Evolutionary conservation across 1,139 yeast genomes (phyloP), one percentile per base, ranked within the genome.

Genomic region (Magnusiomyces tetraspermus): DNA sequence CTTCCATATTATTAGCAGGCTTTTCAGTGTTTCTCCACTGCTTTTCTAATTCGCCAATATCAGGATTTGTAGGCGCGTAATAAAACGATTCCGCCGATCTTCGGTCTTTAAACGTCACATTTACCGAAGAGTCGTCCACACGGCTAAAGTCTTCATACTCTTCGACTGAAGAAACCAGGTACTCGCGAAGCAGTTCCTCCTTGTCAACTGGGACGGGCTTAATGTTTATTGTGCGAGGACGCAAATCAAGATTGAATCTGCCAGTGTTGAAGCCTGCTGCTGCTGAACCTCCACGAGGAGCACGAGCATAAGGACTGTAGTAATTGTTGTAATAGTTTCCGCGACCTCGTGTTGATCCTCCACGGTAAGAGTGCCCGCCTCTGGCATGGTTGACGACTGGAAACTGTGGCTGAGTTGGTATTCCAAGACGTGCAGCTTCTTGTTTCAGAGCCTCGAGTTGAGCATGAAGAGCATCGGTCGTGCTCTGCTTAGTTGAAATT

Each of bases 71-170:
- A 2, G 64, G 38, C 1, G 61, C 61, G 40, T 58, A 61, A 51
- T 59, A 67, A 54, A 74, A 72, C 53, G 60, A 61, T 56, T 75
- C 78, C 1, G 79, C 79, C 15, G 67, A 55, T 36, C 61, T 60
- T 23, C 46, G 23, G 31, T 49, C 36, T 33, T 42, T 31, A 10
- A 41, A 42, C 2, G 48, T 45, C 23, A 45, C 52, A 15, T 38
- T 11, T n/a, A 45, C 19, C 23, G 49, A 23, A 26, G 23, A 30
- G 17, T 50, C 51, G 52, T 52, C 41, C 45, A 61, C 48, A 21
- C 56, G 54, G 6, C 48, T 38, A 10, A 58, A 57, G 21, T 58
- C 57, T 15, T 61, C 64, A 46, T 57, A 59, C 43, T 59, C 61
- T 26, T 59, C 61, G 1, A 59, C 58, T 3, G 57, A 47, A 5